Conservation (phyloP, 1,284 basidiomycete genomes). For the Cryptococcus neoformans region DNA sequence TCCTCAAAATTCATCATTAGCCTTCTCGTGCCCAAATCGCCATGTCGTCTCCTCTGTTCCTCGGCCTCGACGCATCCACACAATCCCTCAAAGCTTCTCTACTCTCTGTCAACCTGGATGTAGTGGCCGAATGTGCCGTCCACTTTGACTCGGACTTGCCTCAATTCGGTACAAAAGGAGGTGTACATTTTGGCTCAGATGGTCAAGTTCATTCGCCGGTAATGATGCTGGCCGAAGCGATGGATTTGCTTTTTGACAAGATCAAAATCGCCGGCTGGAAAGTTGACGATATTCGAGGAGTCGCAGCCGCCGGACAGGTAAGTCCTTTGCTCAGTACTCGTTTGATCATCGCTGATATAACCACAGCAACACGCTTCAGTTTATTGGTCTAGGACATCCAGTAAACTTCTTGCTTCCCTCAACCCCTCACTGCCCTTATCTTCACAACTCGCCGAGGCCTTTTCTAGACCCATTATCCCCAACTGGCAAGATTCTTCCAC, state of each 20-base stretch:
- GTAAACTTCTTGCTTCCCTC: conserved; percentile 57
- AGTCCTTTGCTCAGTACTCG: conserved; percentile 1
- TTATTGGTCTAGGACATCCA: conserved; percentile 69
- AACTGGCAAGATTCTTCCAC: conserved; percentile 95
- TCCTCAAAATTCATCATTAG: too few relatives aligned
- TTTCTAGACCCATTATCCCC: conserved; percentile 67
- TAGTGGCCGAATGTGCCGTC: conserved; percentile 70
- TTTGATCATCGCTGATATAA: not conserved
- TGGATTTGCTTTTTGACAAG: conserved; percentile 71
- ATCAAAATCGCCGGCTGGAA: conserved; percentile 59
- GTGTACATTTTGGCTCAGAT: conserved; percentile 64
- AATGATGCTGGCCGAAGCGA: conserved; percentile 75
- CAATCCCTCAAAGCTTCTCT: conserved; percentile 74
- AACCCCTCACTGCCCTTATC: conserved; percentile 57
- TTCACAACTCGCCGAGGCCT: conserved; percentile 54
- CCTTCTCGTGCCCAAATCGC: not conserved
- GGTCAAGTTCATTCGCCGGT: conserved; percentile 75
- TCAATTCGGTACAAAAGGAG: conserved; percentile 66
- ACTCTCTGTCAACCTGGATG: conserved; percentile 58
- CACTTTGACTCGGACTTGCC: conserved; percentile 79
- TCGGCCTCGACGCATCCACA: conserved; percentile 83
- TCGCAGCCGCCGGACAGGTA: conserved; percentile 43
- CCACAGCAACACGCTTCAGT: conserved; percentile 85
- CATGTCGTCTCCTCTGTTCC: conserved; percentile 57
- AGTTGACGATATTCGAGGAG: conserved; percentile 26